Evolutionary conservation across 2,329 filamentous ascomycete genomes (phyloP).

Genomic region (Epichloe typhina): DNA sequence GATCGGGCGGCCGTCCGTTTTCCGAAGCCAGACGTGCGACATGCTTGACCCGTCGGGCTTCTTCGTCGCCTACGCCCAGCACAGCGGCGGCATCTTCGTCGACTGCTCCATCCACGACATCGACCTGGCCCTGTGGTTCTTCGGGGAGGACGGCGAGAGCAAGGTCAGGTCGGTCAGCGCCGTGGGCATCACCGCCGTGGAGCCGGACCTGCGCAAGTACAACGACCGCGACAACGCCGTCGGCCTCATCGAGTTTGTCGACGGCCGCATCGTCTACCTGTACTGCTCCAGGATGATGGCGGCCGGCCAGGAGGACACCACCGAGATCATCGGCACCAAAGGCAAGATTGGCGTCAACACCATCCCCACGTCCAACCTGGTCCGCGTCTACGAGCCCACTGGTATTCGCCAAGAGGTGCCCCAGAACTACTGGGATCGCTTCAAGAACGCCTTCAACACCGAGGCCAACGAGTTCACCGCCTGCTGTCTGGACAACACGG

Average conservation of each 20-base stretch:
- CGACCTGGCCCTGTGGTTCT: constrained; percentile 18
- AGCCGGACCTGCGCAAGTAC: constrained; percentile 14
- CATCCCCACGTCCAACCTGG: constrained; percentile 39
- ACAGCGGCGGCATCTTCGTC: constrained; percentile 56
- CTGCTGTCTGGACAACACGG: constrained; percentile 40
- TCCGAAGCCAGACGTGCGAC: constrained; percentile 55
- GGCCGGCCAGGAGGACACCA: constrained; percentile 52
- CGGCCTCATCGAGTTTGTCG: constrained; percentile 52
- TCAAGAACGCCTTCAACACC: constrained; percentile 48
- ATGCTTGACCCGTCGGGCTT: constrained; percentile 52
- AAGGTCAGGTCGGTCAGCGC: constrained; percentile 15
- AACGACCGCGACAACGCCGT: constrained; percentile 19
- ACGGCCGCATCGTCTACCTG: constrained; percentile 50
- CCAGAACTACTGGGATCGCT: constrained; percentile 47
- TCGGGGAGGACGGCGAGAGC: constrained; percentile 13
- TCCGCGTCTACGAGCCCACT: constrained; percentile 38
- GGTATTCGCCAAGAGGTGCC: constrained; percentile 44
- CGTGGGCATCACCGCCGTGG: constrained; percentile 16
- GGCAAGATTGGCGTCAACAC: constrained; percentile 50
- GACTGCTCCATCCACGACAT: constrained; percentile 60
- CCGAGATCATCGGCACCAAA: constrained; percentile 53
- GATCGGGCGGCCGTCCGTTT: constrained; percentile 46
- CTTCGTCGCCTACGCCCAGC: constrained; percentile 53
- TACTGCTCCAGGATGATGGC: constrained; percentile 55
- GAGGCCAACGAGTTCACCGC: constrained; percentile 52